Evolutionary conservation across 129 eudicot species (phyloP).

Genomic region (Flaveria trinervia): DNA sequence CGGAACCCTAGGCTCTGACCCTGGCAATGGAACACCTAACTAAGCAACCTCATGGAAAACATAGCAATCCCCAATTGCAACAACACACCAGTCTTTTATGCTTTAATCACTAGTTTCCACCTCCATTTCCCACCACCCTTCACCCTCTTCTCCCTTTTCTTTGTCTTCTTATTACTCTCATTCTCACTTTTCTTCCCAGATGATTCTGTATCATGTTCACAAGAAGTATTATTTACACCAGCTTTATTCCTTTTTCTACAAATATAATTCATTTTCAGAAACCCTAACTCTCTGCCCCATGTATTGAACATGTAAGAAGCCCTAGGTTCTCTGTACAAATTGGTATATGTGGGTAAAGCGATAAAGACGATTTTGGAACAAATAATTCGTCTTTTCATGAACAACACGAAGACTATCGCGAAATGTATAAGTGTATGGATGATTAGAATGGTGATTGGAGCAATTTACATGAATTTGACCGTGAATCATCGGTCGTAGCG

Average conservation of each 20-base stretch:
- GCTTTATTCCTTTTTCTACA: conserved; percentile 27
- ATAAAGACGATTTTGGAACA: conserved; percentile 28
- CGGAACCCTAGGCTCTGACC: conserved; percentile 74
- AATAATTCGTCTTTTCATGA: conserved; percentile 31
- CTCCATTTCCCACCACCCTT: conserved; percentile 72
- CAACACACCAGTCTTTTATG: conserved; percentile 78
- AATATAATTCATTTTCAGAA: conserved; percentile 25
- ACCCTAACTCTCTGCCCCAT: conserved; percentile 46
- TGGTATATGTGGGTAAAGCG: conserved; percentile 30
- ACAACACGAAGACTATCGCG: conserved; percentile 29
- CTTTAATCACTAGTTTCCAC: conserved; percentile 90
- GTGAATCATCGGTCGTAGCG: conserved; percentile 53
- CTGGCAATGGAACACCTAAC: conserved; percentile 76
- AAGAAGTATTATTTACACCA: conserved; percentile 56
- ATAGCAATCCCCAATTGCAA: conserved; percentile 84
- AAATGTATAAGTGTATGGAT: conserved; percentile 39
- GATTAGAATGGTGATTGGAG: conserved; percentile 33
- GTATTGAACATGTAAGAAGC: conserved; percentile 40
- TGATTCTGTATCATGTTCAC: conserved; percentile 70
- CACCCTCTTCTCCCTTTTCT: conserved; percentile 61
- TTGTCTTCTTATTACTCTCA: conserved; percentile 41
- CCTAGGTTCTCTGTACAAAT: conserved; percentile 51
- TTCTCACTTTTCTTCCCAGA: conserved; percentile 37
- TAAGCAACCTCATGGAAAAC: conserved; percentile 72
- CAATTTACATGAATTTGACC: conserved; percentile 45